phyloP scores from a whole-genome alignment of 768 basidiomycete genomes.

The Dacryopinax primogenitus region DNA sequence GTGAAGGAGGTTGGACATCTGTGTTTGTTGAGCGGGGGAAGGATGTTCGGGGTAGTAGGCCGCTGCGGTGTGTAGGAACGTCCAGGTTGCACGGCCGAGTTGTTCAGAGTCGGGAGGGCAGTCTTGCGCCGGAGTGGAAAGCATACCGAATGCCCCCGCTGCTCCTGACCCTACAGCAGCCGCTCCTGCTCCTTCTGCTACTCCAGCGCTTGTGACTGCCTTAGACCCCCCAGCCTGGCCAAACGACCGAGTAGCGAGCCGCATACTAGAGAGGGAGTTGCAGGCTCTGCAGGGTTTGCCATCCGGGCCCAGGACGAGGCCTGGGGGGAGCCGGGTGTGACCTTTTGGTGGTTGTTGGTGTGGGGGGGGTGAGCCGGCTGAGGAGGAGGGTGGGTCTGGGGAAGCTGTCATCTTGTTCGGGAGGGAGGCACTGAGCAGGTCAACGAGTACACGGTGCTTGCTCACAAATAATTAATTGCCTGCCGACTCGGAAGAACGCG shows the following conservation, averaged over 20 bases:
- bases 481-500: too few relatives aligned
- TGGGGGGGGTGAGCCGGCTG: background rate
- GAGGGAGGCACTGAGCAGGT: too few relatives aligned
- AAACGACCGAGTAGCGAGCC: slow-evolving; percentile 30
- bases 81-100: slow-evolving; percentile 89
- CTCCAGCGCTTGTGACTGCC: slow-evolving; percentile 27
- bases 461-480: too few relatives aligned
- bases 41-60: slow-evolving; percentile 89
- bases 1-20: slow-evolving; percentile 70
- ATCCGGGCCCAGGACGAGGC: slow-evolving; percentile 80
- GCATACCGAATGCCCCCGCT: slow-evolving; percentile 10
- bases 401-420: background rate
- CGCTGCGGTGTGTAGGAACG: slow-evolving; percentile 88
- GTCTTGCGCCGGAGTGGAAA: slow-evolving; percentile 27
- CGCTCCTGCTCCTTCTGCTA: slow-evolving; percentile 25
- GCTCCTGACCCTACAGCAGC: slow-evolving; percentile 20
- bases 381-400: background rate
- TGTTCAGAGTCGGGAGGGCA: slow-evolving; percentile 87
- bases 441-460: background rate
- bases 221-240: slow-evolving; percentile 23
- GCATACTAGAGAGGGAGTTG: slow-evolving; percentile 64
- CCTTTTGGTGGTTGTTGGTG: background rate
- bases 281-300: slow-evolving; percentile 94
- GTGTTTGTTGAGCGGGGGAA: slow-evolving; percentile 55
- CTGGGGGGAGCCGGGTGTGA: slow-evolving; percentile 43